Base-by-base conservation (phyloP, 164 flowering plant genomes). In the Nymphaea thermarum region DNA sequence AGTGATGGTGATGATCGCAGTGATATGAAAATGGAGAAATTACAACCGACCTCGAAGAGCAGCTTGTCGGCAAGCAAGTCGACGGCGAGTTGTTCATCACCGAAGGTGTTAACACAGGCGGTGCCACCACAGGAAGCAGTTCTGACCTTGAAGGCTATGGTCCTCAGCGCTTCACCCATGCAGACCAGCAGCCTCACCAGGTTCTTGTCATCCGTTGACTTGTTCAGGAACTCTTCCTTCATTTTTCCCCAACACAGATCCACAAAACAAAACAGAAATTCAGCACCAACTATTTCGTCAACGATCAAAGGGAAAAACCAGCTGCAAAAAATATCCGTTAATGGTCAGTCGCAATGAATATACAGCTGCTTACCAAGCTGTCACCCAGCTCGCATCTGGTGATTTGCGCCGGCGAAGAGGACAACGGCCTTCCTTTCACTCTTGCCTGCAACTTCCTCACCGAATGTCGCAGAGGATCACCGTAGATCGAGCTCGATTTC, bases 51-150 rank as follows among this genome's bases (percentile, higher is more conserved):
- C 88, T 94, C 99, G 42, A 91, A 94, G 7, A 90, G 91, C 68
- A 91, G 90, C 74, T 94, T 83, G 79, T 91, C 66, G 10, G 97
- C 99, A 53, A 94, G 90, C 93, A 94, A 75, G 77, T 94, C 99
- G 12, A 91, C 96, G 36, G 99, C 99, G 41, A 94, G 96, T 66
- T 94, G 99, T 72, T 94, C 98, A 72, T 94, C 98, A 43, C 98
- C 98, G 75, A 94, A 94, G 4, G 95, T 80, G 73, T 94, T 94
- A 4, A 94, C 90, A 71, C 98, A 94, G 16, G 91, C 90, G 0
- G 98, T 91, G 72, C 95, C 98, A 43, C 95, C 98, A 79, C 98
- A 91, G 71, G 98, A 93, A 70, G 98, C 98, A 60, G 98, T 94
- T 69, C 85, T 86, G 44, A 93, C 98, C 79, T 94, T 94, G 80